These are phyloP conservation scores for Colletotrichum aenigma DNA, from an alignment of 2,329 filamentous ascomycete genomes.

Conservation along the genomic window DNA sequence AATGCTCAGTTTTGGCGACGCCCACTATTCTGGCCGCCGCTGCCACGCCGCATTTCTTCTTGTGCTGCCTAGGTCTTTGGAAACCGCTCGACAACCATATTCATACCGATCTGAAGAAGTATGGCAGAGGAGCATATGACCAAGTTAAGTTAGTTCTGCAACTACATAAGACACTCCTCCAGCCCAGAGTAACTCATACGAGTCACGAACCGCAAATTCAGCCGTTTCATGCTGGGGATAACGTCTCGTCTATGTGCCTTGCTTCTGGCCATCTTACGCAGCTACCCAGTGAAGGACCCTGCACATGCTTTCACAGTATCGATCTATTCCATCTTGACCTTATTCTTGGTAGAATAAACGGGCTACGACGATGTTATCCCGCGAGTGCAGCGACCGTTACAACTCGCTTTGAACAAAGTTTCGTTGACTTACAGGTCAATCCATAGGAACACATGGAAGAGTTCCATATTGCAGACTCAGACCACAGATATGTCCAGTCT, in stretches of 20 bases:
- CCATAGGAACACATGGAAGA: neutral
- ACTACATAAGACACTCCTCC: neutral
- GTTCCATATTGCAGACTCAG: neutral
- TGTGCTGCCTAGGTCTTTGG: neutral
- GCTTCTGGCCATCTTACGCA: fast-evolving
- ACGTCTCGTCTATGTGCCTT: neutral
- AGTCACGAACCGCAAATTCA: fast-evolving
- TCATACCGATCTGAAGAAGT: neutral
- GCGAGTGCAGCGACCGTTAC: fast-evolving
- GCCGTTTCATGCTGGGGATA: fast-evolving
- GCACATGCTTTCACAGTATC: fast-evolving
- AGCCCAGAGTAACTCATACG: neutral
- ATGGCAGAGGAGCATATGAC: neutral
- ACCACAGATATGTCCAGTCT: neutral
- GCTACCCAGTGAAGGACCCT: fast-evolving
- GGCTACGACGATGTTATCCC: fast-evolving
- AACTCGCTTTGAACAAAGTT: neutral
- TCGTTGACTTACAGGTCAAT: neutral
- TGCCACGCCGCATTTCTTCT: neutral
- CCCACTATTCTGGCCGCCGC: too few species aligned
- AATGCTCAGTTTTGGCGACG: too few species aligned
- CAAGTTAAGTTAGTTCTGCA: neutral
- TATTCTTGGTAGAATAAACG: neutral
- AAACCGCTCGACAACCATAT: neutral
- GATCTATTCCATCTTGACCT: neutral